Percentiles rank a stretch among this genome's conserved stretches.
Evolutionary conservation across 176 grass and related monocot species (phyloP).

Genomic region (Luzula sylvatica): DNA sequence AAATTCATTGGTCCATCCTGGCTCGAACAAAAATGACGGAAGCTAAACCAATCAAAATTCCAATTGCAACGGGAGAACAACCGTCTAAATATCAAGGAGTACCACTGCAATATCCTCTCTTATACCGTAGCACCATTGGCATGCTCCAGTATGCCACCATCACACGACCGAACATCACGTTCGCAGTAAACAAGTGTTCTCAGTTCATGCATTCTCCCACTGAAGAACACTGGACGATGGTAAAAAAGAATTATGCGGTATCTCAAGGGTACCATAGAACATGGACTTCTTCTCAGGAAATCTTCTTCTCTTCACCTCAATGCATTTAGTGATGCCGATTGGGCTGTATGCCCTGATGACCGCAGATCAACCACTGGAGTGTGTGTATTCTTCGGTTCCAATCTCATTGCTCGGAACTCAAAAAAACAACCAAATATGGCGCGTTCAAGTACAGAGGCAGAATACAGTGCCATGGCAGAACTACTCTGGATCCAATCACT

Average conservation of each 20-base stretch:
- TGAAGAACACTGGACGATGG: not conserved
- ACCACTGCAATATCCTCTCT: not conserved
- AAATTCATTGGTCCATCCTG: too few relatives aligned
- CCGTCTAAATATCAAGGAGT: too few relatives aligned
- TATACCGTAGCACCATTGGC: not conserved
- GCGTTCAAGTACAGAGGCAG: not conserved
- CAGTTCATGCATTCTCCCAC: constrained; percentile 5
- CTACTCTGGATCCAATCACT: not conserved
- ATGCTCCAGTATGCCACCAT: constrained; percentile 1
- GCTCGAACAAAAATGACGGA: too few relatives aligned
- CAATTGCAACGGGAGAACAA: too few relatives aligned
- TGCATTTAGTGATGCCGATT: not conserved
- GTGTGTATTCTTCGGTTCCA: not conserved
- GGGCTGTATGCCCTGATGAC: not conserved
- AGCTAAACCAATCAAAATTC: too few relatives aligned
- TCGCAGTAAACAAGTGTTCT: not conserved
- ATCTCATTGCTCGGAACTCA: not conserved
- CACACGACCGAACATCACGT: not conserved
- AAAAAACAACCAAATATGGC: not conserved
- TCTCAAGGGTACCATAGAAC: not conserved
- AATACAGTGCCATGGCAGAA: not conserved
- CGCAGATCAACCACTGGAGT: not conserved
- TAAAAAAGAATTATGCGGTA: constrained; percentile 5
- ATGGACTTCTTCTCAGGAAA: not conserved
- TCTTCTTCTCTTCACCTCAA: not conserved